A percentile compares a stretch with the other conserved stretches of the same genome.
Evolutionary conservation across 495 filamentous ascomycete genomes (phyloP).

Genomic region (Lichina pygmaea): DNA sequence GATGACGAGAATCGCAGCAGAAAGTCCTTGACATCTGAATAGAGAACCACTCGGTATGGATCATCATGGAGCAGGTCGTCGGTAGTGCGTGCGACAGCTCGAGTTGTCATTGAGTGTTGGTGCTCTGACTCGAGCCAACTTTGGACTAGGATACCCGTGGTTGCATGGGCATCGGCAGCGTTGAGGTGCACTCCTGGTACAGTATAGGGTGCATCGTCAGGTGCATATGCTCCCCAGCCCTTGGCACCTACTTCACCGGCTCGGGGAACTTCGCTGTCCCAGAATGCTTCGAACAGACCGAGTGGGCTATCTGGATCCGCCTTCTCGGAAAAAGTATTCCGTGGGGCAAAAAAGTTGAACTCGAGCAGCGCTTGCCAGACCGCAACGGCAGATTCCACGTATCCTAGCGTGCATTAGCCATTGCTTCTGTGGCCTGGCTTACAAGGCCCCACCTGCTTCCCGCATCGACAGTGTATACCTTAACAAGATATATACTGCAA

Average conservation of each 20-base stretch:
- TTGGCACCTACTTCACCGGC: slow-evolving; percentile 46
- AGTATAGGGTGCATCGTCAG: slow-evolving; percentile 9
- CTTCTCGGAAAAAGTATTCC: slow-evolving; percentile 2
- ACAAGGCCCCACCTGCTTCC: slow-evolving; percentile 29
- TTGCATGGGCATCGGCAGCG: slow-evolving; percentile 2
- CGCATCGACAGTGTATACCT: slow-evolving; percentile 43
- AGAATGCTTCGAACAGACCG: slow-evolving; percentile 40
- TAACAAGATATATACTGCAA: slow-evolving; percentile 47
- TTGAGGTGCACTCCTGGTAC: slow-evolving; percentile 14
- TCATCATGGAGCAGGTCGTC: slow-evolving; percentile 46
- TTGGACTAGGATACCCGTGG: slow-evolving; percentile 13
- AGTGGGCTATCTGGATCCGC: slow-evolving; percentile 8
- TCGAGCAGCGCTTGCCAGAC: slow-evolving; percentile 72
- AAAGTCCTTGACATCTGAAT: slow-evolving; percentile 41
- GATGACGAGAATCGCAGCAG: neutral
- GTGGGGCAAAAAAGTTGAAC: slow-evolving; percentile 32
- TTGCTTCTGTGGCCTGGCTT: neutral
- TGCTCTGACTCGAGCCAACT: slow-evolving; percentile 38
- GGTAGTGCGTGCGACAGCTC: slow-evolving; percentile 35
- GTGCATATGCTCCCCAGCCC: slow-evolving; percentile 37
- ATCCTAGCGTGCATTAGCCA: slow-evolving; percentile 8
- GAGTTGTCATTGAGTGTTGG: slow-evolving; percentile 17
- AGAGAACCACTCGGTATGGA: slow-evolving; percentile 51
- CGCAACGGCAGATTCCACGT: slow-evolving; percentile 45
- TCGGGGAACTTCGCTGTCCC: slow-evolving; percentile 63